Base-by-base conservation (phyloP, 805 yeast species). In the Ogataea henricii region DNA sequence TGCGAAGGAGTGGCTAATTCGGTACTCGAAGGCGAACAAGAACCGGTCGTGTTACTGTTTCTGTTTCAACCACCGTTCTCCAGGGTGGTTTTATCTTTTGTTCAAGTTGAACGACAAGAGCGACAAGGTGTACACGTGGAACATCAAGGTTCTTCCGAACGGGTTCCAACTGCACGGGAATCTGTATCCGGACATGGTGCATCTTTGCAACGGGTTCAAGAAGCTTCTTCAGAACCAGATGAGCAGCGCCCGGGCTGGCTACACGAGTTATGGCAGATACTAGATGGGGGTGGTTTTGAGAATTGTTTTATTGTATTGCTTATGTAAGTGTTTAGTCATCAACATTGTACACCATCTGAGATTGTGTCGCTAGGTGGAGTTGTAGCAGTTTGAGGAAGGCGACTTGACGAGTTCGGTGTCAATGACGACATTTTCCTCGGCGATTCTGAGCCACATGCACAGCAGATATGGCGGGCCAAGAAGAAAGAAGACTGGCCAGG, bases 181-280 rank as follows among this genome's bases (percentile, higher is more conserved):
- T 62, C 78, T 82, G 23, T 94, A 94, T 64, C 92, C 96, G n/a
- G 90, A 87, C 66, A 90, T 92, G 76, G 82, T 82, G 53, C 80
- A 85, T 48, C 76, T 94, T 59, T 87, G 96, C 72, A 94, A 94
- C 62, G 99, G 99, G 14, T 94, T 94, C 82, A 94, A 94, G 74
- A 86, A 55, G 33, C 50, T 63, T 46, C 52, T 60, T 18, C 68
- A 58, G 48, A 64, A 59, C 50, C 66, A 64, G 52, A 39, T 63
- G 54, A 51, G 52, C 47, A 56, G 48, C 43, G 47, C 57, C 40
- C 52, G 47, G 42, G 48, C 46, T 40, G 47, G 47, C 32, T 47
- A 55, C 42, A 53, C 54, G 23, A 56, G 56, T 39, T 56, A 56
- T 36, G 55, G 57, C 23, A 52, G 59, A 43, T 56, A 26, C 13